Evolutionary conservation across 257 asterid species (phyloP), one percentile per base, ranked within the genome.

Genomic region (Coffea eugenioides): DNA sequence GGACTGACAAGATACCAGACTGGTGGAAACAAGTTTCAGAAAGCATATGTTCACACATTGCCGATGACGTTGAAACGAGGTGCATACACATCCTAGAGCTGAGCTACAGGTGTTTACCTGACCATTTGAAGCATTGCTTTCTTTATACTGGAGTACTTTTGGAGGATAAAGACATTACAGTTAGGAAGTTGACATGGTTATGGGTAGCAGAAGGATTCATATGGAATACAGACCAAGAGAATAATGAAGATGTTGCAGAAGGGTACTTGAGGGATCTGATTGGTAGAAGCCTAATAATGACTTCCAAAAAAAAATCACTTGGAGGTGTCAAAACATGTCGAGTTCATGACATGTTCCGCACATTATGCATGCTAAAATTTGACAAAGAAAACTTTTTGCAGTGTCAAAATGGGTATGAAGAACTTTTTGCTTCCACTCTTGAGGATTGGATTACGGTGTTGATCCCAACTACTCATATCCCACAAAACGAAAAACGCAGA

Each of bases 91-190:
- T 84, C 25, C 11, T 88, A 51, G 81, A 86, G 39, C 83, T 84
- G 27, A 89, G 87, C 61, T 84, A 81, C 31, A 31, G n/a, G 13
- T 64, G 78, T 74, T 78, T 84, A 11, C 87, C 87, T 0, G 45
- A 73, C 20, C 21, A 82, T 39, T 39, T 39, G 43, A 39, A 39
- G 4, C 43, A 2, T 39, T 39, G 43, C 43, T 39, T 39, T 39
- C 43, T 39, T 39, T 39, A 39, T 39, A 39, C 43, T 39, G 43
- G 2, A 39, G 4, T 39, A 39, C 1, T 39, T 39, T 39, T 39
- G 43, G 43, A 39, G 43, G 5, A 75, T 7, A 41, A 34, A 69
- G 77, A 81, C 25, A 75, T 75, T 14, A 36, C 79, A 25, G 21
- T 27, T 14, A n/a, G 51, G 39, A 80, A 54, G 65, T 18, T 80